These are phyloP conservation scores for Zelonia costaricensis DNA, from an alignment of 208 protist genomes.

Conservation along the genomic window DNA sequence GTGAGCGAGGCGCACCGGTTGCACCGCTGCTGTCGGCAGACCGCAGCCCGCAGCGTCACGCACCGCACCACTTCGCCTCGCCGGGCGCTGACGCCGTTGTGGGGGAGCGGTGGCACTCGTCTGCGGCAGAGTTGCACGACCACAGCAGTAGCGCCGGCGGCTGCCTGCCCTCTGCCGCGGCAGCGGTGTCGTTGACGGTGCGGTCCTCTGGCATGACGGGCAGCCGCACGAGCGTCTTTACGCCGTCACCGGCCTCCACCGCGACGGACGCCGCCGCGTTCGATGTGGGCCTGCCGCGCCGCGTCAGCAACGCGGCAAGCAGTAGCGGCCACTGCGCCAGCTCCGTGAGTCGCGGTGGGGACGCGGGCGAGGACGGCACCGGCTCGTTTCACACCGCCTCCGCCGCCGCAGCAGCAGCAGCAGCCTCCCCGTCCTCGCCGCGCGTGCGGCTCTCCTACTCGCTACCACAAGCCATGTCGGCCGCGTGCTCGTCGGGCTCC, in stretches of 20 bases:
- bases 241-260: constrained; percentile 1
- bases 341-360: not conserved
- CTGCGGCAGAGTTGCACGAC: not conserved
- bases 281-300: not conserved
- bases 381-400: no score
- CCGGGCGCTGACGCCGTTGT: no score
- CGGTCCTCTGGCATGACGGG: constrained; percentile 2
- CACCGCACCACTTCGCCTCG: no score
- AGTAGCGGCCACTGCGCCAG: not conserved
- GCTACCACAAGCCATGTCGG: not conserved
- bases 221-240: not conserved
- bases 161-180: no score
- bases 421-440: not conserved
- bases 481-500: no score
- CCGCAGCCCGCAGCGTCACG: no score
- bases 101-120: no score
- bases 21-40: no score
- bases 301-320: not conserved
- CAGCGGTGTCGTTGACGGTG: not conserved
- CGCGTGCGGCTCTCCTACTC: constrained; percentile 1
- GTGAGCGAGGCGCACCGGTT: no score
- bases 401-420: no score
- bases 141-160: not conserved
- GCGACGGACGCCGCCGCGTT: not conserved
- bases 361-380: not conserved